Percentiles rank a stretch among this genome's conserved stretches.
Conservation (phyloP, 2,329 filamentous ascomycete species). For the Epichloe sp. region DNA sequence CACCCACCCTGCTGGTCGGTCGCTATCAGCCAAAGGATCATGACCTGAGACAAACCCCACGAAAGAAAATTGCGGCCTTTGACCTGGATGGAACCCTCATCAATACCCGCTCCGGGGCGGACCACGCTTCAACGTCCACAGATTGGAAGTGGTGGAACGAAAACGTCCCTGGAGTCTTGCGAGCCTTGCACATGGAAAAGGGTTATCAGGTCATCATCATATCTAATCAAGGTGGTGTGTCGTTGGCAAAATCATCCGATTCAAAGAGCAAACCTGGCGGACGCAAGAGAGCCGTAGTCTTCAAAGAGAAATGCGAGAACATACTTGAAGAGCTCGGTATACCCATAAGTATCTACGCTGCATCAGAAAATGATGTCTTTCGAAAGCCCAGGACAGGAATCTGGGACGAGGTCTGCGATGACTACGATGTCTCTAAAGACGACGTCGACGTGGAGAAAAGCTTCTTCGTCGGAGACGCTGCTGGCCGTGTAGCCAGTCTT, state of each 20-base stretch:
- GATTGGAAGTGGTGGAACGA: constrained; percentile 96
- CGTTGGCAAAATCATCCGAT: constrained; percentile 60
- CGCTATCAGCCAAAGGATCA: constrained; percentile 42
- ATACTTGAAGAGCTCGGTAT: constrained; percentile 62
- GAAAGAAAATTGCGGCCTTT: constrained; percentile 56
- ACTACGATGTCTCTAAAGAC: constrained; percentile 43
- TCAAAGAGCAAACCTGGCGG: constrained; percentile 43
- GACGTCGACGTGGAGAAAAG: constrained; percentile 57
- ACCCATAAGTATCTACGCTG: constrained; percentile 72
- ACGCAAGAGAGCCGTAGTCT: constrained; percentile 57
- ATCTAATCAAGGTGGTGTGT: constrained; percentile 80
- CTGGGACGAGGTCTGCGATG: constrained; percentile 55
- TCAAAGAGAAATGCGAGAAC: constrained; percentile 65
- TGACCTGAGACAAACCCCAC: constrained; percentile 16
- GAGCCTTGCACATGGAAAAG: constrained; percentile 51
- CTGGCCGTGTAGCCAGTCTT: constrained; percentile 37
- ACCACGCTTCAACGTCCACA: constrained; percentile 51
- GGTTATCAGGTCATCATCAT: constrained; percentile 68
- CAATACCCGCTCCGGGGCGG: constrained; percentile 64
- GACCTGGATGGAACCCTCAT: constrained; percentile 84
- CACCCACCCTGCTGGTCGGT: constrained; percentile 58
- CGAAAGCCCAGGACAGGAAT: constrained; percentile 82
- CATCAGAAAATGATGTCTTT: constrained; percentile 68
- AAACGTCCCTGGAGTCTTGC: constrained; percentile 53
- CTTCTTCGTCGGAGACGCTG: constrained; percentile 84